A percentile compares a stretch with the other conserved stretches of the same genome.
These are phyloP conservation scores for Cladosporium sp. DNA, from an alignment of 2,329 filamentous ascomycete species.

Conservation along the genomic window DNA sequence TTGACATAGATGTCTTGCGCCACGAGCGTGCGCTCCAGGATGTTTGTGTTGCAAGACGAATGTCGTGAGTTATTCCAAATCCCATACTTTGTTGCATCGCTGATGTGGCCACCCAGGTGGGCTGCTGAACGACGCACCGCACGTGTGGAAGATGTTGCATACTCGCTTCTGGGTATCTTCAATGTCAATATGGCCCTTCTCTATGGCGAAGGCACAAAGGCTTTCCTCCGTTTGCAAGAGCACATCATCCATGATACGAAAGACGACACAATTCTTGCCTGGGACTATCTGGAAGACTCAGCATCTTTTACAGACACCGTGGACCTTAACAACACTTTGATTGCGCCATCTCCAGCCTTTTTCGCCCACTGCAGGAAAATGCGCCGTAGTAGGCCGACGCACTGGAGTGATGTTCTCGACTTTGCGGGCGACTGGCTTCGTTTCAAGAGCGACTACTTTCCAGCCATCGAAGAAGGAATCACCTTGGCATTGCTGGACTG, in stretches of 20 bases:
- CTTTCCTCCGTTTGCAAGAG: slow-evolving; percentile 18
- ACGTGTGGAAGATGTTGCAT: slow-evolving; percentile 16
- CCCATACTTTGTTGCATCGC: slow-evolving; percentile 13
- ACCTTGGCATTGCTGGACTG: not conserved
- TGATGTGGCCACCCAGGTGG: slow-evolving; percentile 25
- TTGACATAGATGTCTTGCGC: not conserved
- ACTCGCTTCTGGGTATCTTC: slow-evolving; percentile 20
- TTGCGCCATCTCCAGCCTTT: not conserved
- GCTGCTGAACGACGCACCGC: slow-evolving; percentile 24
- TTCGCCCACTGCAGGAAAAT: not conserved
- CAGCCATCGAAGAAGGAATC: no score
- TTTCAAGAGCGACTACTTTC: not conserved
- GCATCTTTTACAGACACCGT: not conserved
- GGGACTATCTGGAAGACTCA: slow-evolving; percentile 16
- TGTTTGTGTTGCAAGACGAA: slow-evolving; percentile 15
- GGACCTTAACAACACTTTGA: not conserved
- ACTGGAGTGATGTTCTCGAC: not conserved
- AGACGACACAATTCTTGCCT: slow-evolving; percentile 17
- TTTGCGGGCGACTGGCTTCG: not conserved
- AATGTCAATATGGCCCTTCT: slow-evolving; percentile 18
- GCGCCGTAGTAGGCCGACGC: not conserved
- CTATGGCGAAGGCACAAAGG: slow-evolving; percentile 19
- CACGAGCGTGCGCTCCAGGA: slow-evolving; percentile 16
- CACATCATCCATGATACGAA: slow-evolving; percentile 13
- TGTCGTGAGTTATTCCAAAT: not conserved